These are phyloP conservation scores for Mallotus repandus DNA, from an alignment of 441 rosid species.

Conservation along the genomic window DNA sequence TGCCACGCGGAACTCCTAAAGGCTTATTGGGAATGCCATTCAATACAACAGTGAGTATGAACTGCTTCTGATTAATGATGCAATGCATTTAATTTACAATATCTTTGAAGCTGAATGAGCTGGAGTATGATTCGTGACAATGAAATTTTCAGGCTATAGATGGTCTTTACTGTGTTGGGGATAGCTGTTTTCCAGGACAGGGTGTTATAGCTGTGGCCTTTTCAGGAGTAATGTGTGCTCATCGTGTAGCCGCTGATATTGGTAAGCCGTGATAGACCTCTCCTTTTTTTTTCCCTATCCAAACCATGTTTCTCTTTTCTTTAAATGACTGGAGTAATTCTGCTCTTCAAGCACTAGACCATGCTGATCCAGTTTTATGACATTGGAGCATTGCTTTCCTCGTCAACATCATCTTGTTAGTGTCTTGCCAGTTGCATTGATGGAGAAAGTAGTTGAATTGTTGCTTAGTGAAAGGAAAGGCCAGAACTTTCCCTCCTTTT, in stretches of 20 bases:
- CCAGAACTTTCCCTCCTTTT: neutral
- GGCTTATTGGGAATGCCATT: conserved; percentile 97
- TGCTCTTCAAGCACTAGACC: conserved; percentile 11
- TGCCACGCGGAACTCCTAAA: conserved; percentile 83
- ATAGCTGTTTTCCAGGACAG: conserved; percentile 98
- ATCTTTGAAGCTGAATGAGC: conserved; percentile 14
- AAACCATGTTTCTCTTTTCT: neutral
- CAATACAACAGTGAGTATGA: conserved; percentile 75
- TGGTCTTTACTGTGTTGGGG: conserved; percentile 91
- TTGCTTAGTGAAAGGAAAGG: neutral
- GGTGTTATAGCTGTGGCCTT: conserved; percentile 97
- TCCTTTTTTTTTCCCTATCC: conserved; percentile 1
- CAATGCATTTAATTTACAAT: conserved; percentile 3
- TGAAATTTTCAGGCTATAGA: conserved; percentile 58
- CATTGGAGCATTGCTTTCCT: neutral
- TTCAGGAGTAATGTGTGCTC: conserved; percentile 96
- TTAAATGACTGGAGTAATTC: conserved; percentile 1
- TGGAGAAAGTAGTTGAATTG: neutral
- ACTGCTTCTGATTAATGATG: neutral
- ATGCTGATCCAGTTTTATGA: neutral
- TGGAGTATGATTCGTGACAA: conserved; percentile 14
- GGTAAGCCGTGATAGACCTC: conserved; percentile 43
- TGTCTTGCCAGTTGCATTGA: neutral
- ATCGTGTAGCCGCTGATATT: conserved; percentile 95
- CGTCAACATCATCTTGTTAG: neutral